These are phyloP conservation scores for Knoxia roxburghii DNA, from an alignment of 257 asterid species.

Conservation along the genomic window DNA sequence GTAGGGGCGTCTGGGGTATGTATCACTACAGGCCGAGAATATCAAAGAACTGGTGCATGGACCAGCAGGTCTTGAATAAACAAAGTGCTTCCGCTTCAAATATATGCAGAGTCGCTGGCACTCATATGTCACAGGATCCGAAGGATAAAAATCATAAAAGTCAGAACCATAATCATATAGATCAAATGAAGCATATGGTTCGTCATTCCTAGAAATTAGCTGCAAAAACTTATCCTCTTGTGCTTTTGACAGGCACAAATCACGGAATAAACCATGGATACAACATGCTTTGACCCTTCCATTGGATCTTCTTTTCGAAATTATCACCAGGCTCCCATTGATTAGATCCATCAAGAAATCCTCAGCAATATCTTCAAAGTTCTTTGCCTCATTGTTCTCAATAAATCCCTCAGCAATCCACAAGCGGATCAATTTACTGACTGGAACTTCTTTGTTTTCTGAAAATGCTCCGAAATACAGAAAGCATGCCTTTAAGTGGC, in stretches of 20 bases:
- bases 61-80: background rate
- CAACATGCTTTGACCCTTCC: slow-evolving; percentile 3
- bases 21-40: background rate
- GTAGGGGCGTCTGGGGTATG: background rate
- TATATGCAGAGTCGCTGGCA: background rate
- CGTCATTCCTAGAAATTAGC: background rate
- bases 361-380: background rate
- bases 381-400: background rate
- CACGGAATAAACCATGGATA: background rate
- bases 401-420: background rate
- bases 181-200: background rate
- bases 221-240: background rate
- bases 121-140: background rate
- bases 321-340: background rate
- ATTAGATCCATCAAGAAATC: background rate
- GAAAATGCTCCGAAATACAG: background rate
- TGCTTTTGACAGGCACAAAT: background rate
- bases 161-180: background rate
- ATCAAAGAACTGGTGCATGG: background rate
- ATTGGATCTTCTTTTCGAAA: background rate
- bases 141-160: background rate
- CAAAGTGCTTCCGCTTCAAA: background rate
- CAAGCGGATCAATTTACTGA: background rate
- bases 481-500: background rate
- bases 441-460: background rate